phyloP scores from a whole-genome alignment of 2,329 filamentous ascomycete species.

The Chlorencoelia australis region DNA sequence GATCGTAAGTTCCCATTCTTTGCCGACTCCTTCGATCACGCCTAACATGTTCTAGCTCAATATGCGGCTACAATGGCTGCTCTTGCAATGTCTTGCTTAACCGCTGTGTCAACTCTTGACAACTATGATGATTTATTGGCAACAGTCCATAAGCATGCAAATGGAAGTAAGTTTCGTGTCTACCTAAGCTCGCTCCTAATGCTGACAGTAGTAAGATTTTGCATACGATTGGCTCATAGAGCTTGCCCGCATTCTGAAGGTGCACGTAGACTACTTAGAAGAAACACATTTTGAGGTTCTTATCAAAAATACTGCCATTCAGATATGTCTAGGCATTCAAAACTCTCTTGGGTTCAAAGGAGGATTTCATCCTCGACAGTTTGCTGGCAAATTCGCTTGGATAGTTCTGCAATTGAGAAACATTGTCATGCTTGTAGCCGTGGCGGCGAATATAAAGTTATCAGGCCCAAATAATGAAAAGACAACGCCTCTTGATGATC shows the following conservation, averaged over 20 bases:
- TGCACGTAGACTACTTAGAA: slow-evolving; percentile 72
- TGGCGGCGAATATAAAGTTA: slow-evolving; percentile 43
- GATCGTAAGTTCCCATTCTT: slow-evolving; percentile 34
- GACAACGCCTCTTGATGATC: slow-evolving; percentile 49
- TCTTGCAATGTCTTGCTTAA: slow-evolving; percentile 43
- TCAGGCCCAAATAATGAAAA: slow-evolving; percentile 43
- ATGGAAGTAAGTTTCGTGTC: slow-evolving; percentile 17
- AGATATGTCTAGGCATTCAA: slow-evolving; percentile 68
- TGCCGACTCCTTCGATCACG: too few relatives aligned
- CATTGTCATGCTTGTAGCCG: slow-evolving; percentile 53
- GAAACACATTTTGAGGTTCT: slow-evolving; percentile 63
- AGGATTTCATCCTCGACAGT: slow-evolving; percentile 48
- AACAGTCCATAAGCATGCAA: slow-evolving; percentile 37
- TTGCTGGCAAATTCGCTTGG: slow-evolving; percentile 66
- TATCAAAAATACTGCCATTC: slow-evolving; percentile 61
- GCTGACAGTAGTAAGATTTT: slow-evolving; percentile 37
- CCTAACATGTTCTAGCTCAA: slow-evolving; percentile 32
- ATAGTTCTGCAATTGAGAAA: slow-evolving; percentile 66
- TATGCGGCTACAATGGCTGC: slow-evolving; percentile 51
- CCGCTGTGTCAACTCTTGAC: slow-evolving; percentile 35
- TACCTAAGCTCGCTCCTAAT: background rate
- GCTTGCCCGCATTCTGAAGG: slow-evolving; percentile 57
- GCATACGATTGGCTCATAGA: slow-evolving; percentile 54
- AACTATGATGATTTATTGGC: slow-evolving; percentile 65
- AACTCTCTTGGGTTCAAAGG: slow-evolving; percentile 67